Evolutionary conservation across 2,329 filamentous ascomycete genomes (phyloP), one percentile per base, ranked within the genome.

Genomic region (Diaporthe capsici): DNA sequence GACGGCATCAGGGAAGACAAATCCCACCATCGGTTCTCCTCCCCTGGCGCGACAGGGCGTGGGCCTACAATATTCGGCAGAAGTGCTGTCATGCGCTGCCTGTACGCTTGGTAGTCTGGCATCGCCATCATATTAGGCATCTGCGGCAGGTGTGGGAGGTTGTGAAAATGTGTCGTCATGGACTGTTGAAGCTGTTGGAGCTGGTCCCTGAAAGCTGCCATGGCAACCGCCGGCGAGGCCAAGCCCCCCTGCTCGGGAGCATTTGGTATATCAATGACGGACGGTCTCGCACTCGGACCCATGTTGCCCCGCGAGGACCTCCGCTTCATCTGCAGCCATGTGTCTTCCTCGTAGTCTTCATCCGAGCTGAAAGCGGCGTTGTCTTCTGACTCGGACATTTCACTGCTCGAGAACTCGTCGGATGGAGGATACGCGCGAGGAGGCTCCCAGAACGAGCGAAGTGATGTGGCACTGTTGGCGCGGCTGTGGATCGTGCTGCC

Each of bases 101-200:
- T 81, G 81, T 94, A 91, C 1, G 90, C 90, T 82, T 96, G 94
- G 81, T 96, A 96, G 79, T 93, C 92, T 15, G 93, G 91, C 74
- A 94, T 89, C 22, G 92, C 88, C 57, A 91, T 89, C 81, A 94
- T 89, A 79, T 92, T 91, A n/a, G 92, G 90, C 80, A 93, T 86
- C 74, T 88, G 87, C 2, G 51, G 84, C 88, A 92, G 83, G 71
- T 91, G 90, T 22, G 91, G 87, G 44, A 93, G 84, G 75, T 93
- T 93, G 68, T 93, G 92, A 79, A 94, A 87, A 61, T 92, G 89
- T 82, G 92, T 86, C 49, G 90, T 88, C 86, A 95, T 89, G 61
- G 88, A 91, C 81, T 95, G 92, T 81, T 95, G 94, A 80, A 96
- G 89, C 75, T 95, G 92, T 74, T 96, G 92, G 28, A 96, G 84